Evolutionary conservation across 139 green algal species (phyloP).

Genomic region (Chlamydomonas schloesseri): DNA sequence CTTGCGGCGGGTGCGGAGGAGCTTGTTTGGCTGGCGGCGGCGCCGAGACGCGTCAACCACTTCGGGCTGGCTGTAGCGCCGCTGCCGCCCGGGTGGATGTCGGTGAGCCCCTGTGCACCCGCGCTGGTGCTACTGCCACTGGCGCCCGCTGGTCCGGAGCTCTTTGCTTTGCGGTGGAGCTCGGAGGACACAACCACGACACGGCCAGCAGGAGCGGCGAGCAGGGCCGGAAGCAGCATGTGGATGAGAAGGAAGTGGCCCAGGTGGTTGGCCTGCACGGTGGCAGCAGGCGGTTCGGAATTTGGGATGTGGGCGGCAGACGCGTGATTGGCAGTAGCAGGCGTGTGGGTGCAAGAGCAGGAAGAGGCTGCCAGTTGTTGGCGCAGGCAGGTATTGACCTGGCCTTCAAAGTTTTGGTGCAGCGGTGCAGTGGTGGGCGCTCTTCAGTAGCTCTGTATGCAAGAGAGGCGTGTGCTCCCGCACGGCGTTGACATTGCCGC

Average conservation of each 20-base stretch:
- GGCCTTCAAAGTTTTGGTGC: background rate
- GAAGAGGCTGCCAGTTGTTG: background rate
- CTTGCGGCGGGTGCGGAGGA: background rate
- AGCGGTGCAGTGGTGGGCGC: too few species aligned
- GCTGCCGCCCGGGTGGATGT: background rate
- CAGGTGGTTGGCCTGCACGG: slow-evolving; percentile 46
- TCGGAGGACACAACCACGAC: slow-evolving; percentile 50
- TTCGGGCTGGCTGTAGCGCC: background rate
- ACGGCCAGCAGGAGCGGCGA: background rate
- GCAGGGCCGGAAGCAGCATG: slow-evolving; percentile 44
- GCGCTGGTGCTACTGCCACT: too few species aligned
- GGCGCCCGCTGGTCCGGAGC: too few species aligned
- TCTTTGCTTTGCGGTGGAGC: slow-evolving; percentile 25
- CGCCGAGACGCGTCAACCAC: background rate
- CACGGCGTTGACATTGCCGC: too few species aligned
- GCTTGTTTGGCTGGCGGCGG: too few species aligned
- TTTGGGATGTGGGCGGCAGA: background rate
- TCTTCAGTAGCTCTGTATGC: too few species aligned
- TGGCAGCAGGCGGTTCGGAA: background rate
- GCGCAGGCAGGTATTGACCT: background rate
- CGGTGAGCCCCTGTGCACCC: background rate
- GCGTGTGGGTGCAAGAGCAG: background rate
- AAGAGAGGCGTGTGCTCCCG: too few species aligned
- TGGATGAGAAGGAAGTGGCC: slow-evolving; percentile 51
- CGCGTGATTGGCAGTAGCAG: too few species aligned